A percentile compares a stretch with the other conserved stretches of the same genome.
These are phyloP conservation scores for Stagonosporopsis chrysanthemi DNA, from an alignment of 2,329 filamentous ascomycete genomes.

Conservation along the genomic window DNA sequence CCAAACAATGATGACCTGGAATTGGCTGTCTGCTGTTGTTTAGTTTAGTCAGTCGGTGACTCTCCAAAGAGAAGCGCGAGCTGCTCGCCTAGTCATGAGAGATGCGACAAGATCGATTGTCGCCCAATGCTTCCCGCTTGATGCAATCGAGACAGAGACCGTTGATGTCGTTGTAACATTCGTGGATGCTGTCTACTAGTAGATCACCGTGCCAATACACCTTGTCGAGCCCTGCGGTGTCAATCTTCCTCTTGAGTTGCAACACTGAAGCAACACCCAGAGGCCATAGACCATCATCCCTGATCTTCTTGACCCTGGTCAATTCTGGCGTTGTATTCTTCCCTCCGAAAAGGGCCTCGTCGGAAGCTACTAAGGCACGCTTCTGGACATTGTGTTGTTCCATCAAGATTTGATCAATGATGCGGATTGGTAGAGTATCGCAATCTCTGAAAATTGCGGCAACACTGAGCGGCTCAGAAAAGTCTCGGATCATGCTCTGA, in stretches of 20 bases:
- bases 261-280: neutral
- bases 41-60: too few species aligned
- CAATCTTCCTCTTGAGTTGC: neutral
- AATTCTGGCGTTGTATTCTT: too few species aligned
- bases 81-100: too few species aligned
- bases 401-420: neutral
- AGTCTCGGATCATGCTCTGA: neutral
- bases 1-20: too few species aligned
- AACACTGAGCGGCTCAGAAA: neutral
- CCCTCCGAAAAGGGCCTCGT: too few species aligned
- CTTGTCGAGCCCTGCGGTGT: neutral
- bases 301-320: too few species aligned
- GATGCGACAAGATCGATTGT: neutral
- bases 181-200: too few species aligned
- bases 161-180: neutral
- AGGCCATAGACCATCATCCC: neutral
- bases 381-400: neutral
- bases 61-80: too few species aligned
- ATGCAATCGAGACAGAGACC: neutral
- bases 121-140: neutral
- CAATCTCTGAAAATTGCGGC: too few species aligned
- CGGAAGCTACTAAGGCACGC: neutral
- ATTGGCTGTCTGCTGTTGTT: too few species aligned
- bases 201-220: too few species aligned
- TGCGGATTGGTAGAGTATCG: too few species aligned